A percentile compares a stretch with the other conserved stretches of the same genome.
Evolutionary conservation across 1,284 basidiomycete genomes (phyloP).

Genomic region (Cryptococcus jaspeensis): DNA sequence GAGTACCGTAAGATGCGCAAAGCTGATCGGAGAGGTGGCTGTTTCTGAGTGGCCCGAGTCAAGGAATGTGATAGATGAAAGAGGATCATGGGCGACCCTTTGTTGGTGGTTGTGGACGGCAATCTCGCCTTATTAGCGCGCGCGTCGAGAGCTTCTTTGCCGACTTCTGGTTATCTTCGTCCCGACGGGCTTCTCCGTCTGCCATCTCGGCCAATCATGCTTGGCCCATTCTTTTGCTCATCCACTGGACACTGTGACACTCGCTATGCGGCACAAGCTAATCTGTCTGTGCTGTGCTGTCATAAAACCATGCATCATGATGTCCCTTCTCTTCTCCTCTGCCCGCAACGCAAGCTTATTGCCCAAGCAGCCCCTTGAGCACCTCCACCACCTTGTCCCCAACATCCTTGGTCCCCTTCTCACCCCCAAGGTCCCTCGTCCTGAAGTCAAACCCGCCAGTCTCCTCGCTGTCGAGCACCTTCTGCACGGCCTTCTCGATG

Average conservation of each 20-base stretch:
- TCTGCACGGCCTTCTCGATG: slow-evolving; percentile 84
- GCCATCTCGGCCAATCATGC: neutral
- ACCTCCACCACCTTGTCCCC: slow-evolving; percentile 81
- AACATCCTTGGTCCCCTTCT: slow-evolving; percentile 69
- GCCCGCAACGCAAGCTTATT: too few species aligned
- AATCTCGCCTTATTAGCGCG: too few species aligned
- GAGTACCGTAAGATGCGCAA: neutral
- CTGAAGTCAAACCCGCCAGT: slow-evolving; percentile 75
- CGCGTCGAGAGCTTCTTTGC: too few species aligned
- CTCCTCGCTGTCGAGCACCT: slow-evolving; percentile 73
- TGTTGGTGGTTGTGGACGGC: too few species aligned
- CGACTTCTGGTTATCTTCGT: too few species aligned
- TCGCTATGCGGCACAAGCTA: too few species aligned
- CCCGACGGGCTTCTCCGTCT: neutral
- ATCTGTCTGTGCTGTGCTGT: too few species aligned
- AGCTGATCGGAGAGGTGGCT: too few species aligned
- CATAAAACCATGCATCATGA: too few species aligned
- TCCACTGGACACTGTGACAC: too few species aligned
- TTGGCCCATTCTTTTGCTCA: neutral
- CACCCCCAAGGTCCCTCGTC: slow-evolving; percentile 86
- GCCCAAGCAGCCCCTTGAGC: slow-evolving; percentile 61
- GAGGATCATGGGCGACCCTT: neutral
- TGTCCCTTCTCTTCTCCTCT: too few species aligned
- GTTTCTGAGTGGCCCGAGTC: too few species aligned
- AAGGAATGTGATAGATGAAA: neutral